A percentile compares a stretch with the other conserved stretches of the same genome.
These are phyloP conservation scores for Saitozyma podzolica DNA, from an alignment of 768 basidiomycete species.

Conservation along the genomic window DNA sequence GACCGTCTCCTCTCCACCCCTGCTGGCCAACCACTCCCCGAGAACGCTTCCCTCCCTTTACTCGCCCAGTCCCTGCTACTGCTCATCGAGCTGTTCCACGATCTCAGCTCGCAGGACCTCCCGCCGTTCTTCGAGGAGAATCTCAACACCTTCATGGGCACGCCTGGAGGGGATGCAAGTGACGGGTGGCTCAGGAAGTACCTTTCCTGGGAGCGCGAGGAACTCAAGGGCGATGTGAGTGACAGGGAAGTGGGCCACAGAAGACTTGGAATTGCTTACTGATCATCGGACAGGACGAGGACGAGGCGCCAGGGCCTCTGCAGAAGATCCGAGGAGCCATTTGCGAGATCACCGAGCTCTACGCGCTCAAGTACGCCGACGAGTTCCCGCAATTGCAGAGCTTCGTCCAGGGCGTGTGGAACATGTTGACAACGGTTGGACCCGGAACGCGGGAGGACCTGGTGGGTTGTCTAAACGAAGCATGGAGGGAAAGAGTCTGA, in stretches of 20 bases:
- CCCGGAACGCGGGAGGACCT: conserved; percentile 72
- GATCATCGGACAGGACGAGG: conserved; percentile 59
- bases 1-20: conserved; percentile 54
- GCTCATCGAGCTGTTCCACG: conserved; percentile 83
- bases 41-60: conserved; percentile 49
- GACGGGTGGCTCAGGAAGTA: conserved; percentile 72
- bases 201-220: conserved; percentile 72
- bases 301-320: conserved; percentile 77
- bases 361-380: conserved; percentile 54
- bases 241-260: not conserved
- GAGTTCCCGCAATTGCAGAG: conserved; percentile 54
- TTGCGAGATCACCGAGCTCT: conserved; percentile 85
- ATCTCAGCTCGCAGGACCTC: conserved; percentile 91
- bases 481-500: not conserved
- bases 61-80: conserved; percentile 75
- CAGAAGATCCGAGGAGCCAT: conserved; percentile 85
- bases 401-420: conserved; percentile 89
- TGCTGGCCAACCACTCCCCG: conserved; percentile 44
- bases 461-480: conserved; percentile 55
- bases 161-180: conserved; percentile 55
- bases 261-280: not conserved
- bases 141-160: conserved; percentile 75
- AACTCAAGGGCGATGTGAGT: conserved; percentile 70
- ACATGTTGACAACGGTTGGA: conserved; percentile 65
- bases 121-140: conserved; percentile 91